Conservation (phyloP, 768 basidiomycete genomes). For the Tephrocybe sp. region DNA sequence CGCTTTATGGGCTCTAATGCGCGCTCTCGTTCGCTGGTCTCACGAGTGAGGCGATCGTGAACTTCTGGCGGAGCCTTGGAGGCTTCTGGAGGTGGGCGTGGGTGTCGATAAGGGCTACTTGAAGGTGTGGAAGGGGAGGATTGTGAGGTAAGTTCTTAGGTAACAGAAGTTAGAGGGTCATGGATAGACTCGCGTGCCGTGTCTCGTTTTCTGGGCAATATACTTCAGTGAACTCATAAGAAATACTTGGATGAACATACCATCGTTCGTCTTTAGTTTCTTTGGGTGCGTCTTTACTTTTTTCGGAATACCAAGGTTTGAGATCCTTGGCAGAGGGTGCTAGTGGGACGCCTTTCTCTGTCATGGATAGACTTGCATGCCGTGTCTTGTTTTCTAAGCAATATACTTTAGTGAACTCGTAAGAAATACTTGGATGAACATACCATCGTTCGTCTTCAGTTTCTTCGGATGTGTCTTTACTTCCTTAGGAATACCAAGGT, state of each 20-base stretch:
- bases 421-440: too few relatives aligned
- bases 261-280: slow-evolving; percentile 29
- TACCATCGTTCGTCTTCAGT: slow-evolving; percentile 34
- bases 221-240: neutral
- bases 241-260: too few relatives aligned
- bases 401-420: too few relatives aligned
- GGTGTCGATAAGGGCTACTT: slow-evolving; percentile 16
- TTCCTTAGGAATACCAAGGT: slow-evolving; percentile 68
- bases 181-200: slow-evolving; percentile 58
- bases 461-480: slow-evolving; percentile 15
- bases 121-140: slow-evolving; percentile 19
- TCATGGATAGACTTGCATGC: too few relatives aligned
- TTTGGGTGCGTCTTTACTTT: slow-evolving; percentile 9
- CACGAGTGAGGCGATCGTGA: slow-evolving; percentile 62
- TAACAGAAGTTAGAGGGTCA: slow-evolving; percentile 78
- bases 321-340: slow-evolving; percentile 78
- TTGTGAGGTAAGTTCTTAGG: slow-evolving; percentile 56
- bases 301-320: slow-evolving; percentile 73
- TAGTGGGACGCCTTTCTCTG: slow-evolving; percentile 71
- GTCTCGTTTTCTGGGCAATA: slow-evolving; percentile 56
- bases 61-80: slow-evolving; percentile 41
- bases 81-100: slow-evolving; percentile 17
- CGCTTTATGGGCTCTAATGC: slow-evolving; percentile 70
- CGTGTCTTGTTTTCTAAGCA: too few relatives aligned
- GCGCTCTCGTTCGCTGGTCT: slow-evolving; percentile 73